phyloP scores from a whole-genome alignment of 164 flowering plant genomes.

The Liquidambar formosana region DNA sequence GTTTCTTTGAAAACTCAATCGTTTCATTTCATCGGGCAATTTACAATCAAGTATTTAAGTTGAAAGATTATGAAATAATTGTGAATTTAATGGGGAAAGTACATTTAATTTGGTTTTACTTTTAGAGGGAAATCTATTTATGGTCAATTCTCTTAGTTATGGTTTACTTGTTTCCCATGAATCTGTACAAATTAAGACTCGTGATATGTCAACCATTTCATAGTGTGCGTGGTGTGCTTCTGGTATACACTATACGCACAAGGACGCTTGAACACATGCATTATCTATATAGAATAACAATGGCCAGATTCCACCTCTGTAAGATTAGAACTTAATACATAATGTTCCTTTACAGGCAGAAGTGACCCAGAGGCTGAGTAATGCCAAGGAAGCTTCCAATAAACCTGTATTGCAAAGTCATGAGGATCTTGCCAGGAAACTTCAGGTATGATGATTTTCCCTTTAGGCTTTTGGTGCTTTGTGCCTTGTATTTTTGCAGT shows the following conservation, averaged over 20 bases:
- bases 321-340: constrained; percentile 1
- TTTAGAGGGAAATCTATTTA: too few species aligned
- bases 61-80: not conserved
- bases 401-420: constrained; percentile 72
- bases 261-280: too few species aligned
- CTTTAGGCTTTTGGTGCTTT: too few species aligned
- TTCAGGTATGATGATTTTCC: constrained; percentile 76
- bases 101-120: not conserved
- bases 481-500: too few species aligned
- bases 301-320: not conserved
- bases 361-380: constrained; percentile 90
- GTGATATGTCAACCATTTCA: too few species aligned
- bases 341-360: constrained; percentile 65
- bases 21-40: not conserved
- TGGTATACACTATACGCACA: too few species aligned
- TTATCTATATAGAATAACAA: too few species aligned
- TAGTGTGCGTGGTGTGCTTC: too few species aligned
- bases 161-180: too few species aligned
- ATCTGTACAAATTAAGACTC: too few species aligned
- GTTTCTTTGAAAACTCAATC: not conserved
- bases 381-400: constrained; percentile 66
- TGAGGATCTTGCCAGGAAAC: constrained; percentile 92
- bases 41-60: too few species aligned
- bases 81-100: not conserved
- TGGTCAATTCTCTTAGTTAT: too few species aligned